A percentile compares a stretch with the other conserved stretches of the same genome.
Evolutionary conservation across 1,284 basidiomycete genomes (phyloP).

Genomic region (Apiotrichum mycotoxinovorans): DNA sequence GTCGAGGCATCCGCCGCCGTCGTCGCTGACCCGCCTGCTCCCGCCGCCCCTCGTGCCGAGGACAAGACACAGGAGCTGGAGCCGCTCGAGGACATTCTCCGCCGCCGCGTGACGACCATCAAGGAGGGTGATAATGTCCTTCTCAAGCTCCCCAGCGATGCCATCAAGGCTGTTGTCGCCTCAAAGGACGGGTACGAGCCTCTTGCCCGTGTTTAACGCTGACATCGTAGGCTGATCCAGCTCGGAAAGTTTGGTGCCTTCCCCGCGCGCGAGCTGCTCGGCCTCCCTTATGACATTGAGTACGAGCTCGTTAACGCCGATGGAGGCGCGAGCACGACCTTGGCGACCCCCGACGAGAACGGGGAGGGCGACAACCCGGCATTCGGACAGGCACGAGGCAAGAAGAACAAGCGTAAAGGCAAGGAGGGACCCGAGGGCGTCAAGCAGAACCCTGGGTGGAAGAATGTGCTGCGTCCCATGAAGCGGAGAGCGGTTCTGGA

Average conservation of each 20-base stretch:
- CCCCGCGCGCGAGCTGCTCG: constrained; percentile 48
- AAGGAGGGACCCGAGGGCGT: constrained; percentile 8
- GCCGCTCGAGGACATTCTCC: constrained; percentile 36
- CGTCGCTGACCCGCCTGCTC: background rate
- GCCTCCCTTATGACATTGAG: constrained; percentile 52
- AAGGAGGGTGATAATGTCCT: constrained; percentile 51
- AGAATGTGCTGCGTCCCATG: constrained; percentile 37
- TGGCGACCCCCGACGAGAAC: constrained; percentile 10
- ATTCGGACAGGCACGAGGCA: constrained; percentile 32
- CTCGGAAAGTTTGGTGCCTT: constrained; percentile 54
- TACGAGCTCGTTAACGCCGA: constrained; percentile 48
- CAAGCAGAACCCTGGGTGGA: constrained; percentile 37
- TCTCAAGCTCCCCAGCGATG: constrained; percentile 50
- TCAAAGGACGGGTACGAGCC: constrained; percentile 42
- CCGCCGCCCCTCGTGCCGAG: background rate
- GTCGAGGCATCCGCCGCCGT: background rate
- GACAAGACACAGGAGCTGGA: constrained; percentile 13
- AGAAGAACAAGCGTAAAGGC: constrained; percentile 37
- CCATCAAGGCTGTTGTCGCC: constrained; percentile 50
- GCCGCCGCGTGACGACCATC: constrained; percentile 42
- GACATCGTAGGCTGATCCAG: constrained; percentile 39
- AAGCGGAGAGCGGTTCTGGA: constrained; percentile 34
- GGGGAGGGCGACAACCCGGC: constrained; percentile 3
- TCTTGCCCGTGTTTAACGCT: background rate
- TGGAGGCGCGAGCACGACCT: constrained; percentile 9